A percentile compares a stretch with the other conserved stretches of the same genome.
Evolutionary conservation across 805 yeast species (phyloP).

Genomic region (Candida krabiensis): DNA sequence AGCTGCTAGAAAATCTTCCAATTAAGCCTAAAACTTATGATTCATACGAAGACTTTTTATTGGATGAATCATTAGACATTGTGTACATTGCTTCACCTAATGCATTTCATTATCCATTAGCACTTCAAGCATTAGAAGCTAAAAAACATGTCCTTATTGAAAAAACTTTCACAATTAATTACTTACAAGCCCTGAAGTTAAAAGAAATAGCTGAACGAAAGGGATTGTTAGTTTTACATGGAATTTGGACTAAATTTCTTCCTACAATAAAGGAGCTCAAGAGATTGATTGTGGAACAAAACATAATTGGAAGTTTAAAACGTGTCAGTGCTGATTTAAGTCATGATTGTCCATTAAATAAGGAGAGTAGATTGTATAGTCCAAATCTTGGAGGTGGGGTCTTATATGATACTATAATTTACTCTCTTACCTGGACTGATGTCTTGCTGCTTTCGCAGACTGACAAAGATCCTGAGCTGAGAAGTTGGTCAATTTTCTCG

Average conservation of each 20-base stretch:
- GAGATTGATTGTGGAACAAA: constrained; percentile 34
- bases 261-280: constrained; percentile 40
- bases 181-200: constrained; percentile 42
- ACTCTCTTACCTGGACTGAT: constrained; percentile 46
- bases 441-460: constrained; percentile 35
- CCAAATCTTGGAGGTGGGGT: constrained; percentile 57
- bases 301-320: constrained; percentile 42
- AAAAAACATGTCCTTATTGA: constrained; percentile 55
- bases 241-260: constrained; percentile 54
- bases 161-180: constrained; percentile 53
- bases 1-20: constrained; percentile 12
- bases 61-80: constrained; percentile 41
- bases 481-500: constrained; percentile 34
- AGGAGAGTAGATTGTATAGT: constrained; percentile 36
- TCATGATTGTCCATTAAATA: constrained; percentile 5
- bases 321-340: constrained; percentile 44
- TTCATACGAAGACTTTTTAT: constrained; percentile 41
- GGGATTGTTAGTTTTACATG: constrained; percentile 53
- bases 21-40: constrained; percentile 9
- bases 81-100: constrained; percentile 58
- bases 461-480: constrained; percentile 24
- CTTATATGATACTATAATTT: constrained; percentile 53
- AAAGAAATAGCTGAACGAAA: constrained; percentile 42
- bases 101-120: constrained; percentile 45
- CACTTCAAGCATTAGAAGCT: constrained; percentile 40